Conservation (phyloP, 73 alveolate genomes). For the Durusdinium trenchii region DNA sequence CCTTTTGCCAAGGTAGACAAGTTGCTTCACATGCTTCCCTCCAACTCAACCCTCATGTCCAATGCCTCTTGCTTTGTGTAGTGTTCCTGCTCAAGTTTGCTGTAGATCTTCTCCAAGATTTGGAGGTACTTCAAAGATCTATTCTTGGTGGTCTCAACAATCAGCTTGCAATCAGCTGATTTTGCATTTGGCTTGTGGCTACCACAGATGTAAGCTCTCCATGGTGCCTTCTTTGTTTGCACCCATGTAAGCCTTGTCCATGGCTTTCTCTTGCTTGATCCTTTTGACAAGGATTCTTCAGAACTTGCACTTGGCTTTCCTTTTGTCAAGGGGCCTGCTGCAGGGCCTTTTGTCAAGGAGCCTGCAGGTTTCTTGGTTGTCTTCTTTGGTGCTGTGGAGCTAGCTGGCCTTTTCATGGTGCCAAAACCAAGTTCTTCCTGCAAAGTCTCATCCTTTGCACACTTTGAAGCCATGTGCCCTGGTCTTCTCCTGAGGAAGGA, state of each 20-base stretch:
- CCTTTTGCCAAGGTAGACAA: background rate
- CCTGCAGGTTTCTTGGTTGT: background rate
- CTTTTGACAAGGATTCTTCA: background rate
- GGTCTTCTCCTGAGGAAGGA: background rate
- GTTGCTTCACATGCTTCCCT: background rate
- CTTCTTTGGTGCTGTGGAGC: background rate
- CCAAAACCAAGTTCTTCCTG: background rate
- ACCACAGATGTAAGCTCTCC: conserved; percentile 33
- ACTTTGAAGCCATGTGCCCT: background rate
- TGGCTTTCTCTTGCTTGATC: background rate
- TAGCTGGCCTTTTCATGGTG: background rate
- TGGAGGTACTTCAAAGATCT: background rate
- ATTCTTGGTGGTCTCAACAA: background rate
- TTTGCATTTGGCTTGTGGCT: background rate
- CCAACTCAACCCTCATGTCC: background rate
- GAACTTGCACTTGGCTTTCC: background rate
- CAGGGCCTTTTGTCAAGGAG: conserved; percentile 9
- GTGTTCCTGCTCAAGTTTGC: background rate
- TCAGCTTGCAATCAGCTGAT: background rate
- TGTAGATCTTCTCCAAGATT: background rate
- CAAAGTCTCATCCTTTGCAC: background rate
- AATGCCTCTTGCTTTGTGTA: conserved; percentile 3
- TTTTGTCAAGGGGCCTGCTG: background rate
- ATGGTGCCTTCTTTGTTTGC: conserved; percentile 4
- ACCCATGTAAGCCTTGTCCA: background rate